Evolutionary conservation across 805 yeast species (phyloP).

Genomic region (Candida maesae): DNA sequence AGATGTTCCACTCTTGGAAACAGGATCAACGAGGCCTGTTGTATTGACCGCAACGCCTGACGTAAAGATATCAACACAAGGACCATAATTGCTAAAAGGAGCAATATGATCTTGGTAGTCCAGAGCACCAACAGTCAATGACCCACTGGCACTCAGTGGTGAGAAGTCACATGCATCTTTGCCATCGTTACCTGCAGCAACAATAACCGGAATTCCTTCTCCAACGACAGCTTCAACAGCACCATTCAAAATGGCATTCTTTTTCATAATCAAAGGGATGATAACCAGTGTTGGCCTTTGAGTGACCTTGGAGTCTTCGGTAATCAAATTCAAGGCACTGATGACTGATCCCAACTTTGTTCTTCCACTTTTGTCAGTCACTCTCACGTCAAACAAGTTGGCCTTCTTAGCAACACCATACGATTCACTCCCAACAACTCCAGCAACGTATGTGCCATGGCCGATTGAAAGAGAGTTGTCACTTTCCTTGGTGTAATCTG

Average conservation of each 20-base stretch:
- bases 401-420: conserved; percentile 51
- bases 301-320: conserved; percentile 28
- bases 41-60: conserved; percentile 46
- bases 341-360: conserved; percentile 34
- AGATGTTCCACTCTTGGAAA: conserved; percentile 45
- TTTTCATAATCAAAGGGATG: conserved; percentile 35
- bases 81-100: conserved; percentile 41
- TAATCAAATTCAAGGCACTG: conserved; percentile 30
- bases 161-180: conserved; percentile 42
- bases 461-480: conserved; percentile 35
- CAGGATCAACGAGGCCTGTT: conserved; percentile 31
- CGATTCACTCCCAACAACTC: conserved; percentile 45
- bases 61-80: conserved; percentile 49
- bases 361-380: conserved; percentile 36
- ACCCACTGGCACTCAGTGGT: conserved; percentile 48
- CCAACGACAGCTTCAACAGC: conserved; percentile 39
- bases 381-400: conserved; percentile 40
- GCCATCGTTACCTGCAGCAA: conserved; percentile 49
- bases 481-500: conserved; percentile 38
- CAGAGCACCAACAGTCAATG: conserved; percentile 84
- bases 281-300: conserved; percentile 36
- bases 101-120: conserved; percentile 66
- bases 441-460: conserved; percentile 59
- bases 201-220: conserved; percentile 43
- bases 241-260: conserved; percentile 39